These are phyloP conservation scores for Dorcoceras hygrometricum DNA, from an alignment of 257 asterid species.

Conservation along the genomic window DNA sequence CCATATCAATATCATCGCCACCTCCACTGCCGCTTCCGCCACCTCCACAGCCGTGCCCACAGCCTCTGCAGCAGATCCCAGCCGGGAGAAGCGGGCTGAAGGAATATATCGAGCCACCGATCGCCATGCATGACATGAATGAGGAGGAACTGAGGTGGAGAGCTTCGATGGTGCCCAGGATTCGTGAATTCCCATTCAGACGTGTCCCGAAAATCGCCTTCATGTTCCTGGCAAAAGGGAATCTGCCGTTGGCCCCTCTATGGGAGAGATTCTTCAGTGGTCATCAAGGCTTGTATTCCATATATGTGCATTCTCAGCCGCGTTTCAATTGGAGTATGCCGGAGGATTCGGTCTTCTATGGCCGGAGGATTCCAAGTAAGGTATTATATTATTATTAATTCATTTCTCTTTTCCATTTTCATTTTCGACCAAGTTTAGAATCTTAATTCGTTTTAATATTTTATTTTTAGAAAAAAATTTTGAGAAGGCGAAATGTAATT, in stretches of 20 bases:
- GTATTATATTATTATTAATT: conserved; percentile 14
- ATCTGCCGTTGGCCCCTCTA: conserved; percentile 14
- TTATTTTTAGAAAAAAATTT: too few relatives aligned
- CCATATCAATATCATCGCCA: neutral
- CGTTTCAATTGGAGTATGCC: neutral
- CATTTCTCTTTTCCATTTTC: neutral
- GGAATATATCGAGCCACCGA: neutral
- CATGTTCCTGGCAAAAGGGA: conserved; percentile 10
- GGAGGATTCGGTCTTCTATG: conserved; percentile 30
- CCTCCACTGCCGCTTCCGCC: neutral
- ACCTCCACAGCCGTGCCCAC: neutral
- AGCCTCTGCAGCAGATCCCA: neutral
- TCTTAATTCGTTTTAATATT: too few relatives aligned
- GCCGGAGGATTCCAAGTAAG: conserved; percentile 34
- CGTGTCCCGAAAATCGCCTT: conserved; percentile 7
- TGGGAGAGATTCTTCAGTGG: conserved; percentile 17
- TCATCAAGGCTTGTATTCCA: conserved; percentile 13
- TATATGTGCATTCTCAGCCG: conserved; percentile 16
- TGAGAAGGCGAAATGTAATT: too few relatives aligned
- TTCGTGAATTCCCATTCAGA: neutral
- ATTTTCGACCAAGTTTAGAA: neutral
- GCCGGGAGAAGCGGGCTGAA: neutral
- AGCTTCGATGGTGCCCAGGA: conserved; percentile 15
- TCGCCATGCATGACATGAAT: conserved; percentile 13
- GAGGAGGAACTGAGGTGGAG: conserved; percentile 14